Conservation (phyloP, 768 basidiomycete species). For the Macrocybe gigantea region DNA sequence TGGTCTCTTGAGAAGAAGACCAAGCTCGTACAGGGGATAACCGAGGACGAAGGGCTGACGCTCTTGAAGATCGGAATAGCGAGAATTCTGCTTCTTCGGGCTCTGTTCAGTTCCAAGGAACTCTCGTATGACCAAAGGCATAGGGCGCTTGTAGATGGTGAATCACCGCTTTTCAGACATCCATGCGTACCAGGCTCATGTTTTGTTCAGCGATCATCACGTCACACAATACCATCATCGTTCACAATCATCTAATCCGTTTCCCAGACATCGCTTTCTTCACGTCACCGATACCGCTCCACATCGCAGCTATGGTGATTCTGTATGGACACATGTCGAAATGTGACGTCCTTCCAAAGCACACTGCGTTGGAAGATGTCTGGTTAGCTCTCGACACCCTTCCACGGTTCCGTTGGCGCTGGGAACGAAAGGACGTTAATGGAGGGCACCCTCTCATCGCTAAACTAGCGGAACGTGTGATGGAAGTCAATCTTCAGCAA, state of each 20-base stretch:
- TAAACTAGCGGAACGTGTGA: conserved; percentile 74
- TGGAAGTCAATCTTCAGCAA: conserved; percentile 65
- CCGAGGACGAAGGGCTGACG: conserved; percentile 78
- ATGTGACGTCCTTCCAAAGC: conserved; percentile 57
- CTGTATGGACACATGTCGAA: conserved; percentile 82
- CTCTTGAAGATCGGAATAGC: conserved; percentile 80
- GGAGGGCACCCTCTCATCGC: conserved; percentile 83
- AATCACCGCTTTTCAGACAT: conserved; percentile 12
- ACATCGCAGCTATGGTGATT: conserved; percentile 90
- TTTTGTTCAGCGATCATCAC: conserved; percentile 63
- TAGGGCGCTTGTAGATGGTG: conserved; percentile 75
- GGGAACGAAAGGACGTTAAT: conserved; percentile 79
- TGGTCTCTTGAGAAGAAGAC: conserved; percentile 64
- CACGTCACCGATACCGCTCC: conserved; percentile 82
- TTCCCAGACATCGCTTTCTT: conserved; percentile 88
- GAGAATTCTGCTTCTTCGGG: conserved; percentile 71
- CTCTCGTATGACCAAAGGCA: conserved; percentile 59
- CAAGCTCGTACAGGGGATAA: conserved; percentile 66
- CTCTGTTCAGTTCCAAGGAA: conserved; percentile 73
- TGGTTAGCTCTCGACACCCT: conserved; percentile 87
- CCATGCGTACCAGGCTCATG: neutral
- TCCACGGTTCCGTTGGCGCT: conserved; percentile 86
- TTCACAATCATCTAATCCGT: conserved; percentile 77
- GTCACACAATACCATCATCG: conserved; percentile 81
- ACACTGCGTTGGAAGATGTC: conserved; percentile 73